A percentile compares a stretch with the other conserved stretches of the same genome.
Evolutionary conservation across 2,329 filamentous ascomycete species (phyloP).

Genomic region (Xylaria sp.): DNA sequence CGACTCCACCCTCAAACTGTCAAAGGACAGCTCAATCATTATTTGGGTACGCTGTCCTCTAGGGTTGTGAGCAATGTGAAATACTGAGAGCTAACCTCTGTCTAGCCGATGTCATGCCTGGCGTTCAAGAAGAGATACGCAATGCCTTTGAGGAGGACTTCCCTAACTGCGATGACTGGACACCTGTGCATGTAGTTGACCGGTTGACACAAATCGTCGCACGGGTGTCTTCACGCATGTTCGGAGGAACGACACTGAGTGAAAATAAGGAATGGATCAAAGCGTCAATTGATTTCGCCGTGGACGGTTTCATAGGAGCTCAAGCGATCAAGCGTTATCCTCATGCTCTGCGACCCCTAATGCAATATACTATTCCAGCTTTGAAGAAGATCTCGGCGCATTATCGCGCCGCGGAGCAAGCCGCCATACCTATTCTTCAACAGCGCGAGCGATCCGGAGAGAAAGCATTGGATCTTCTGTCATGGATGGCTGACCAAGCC

Average conservation of each 20-base stretch:
- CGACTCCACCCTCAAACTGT: background rate
- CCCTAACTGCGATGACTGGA: constrained; percentile 12
- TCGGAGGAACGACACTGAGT: constrained; percentile 40
- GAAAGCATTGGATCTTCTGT: constrained; percentile 27
- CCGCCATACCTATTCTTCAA: constrained; percentile 45
- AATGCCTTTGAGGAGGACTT: background rate
- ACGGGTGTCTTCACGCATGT: constrained; percentile 22
- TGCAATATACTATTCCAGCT: no score
- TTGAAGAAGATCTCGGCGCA: constrained; percentile 43
- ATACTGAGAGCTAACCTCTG: background rate
- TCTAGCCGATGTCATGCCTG: constrained; percentile 10
- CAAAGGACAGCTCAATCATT: background rate
- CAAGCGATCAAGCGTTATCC: constrained; percentile 44
- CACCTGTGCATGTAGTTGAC: background rate
- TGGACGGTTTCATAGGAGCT: constrained; percentile 47
- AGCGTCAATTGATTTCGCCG: constrained; percentile 46
- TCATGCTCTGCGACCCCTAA: constrained; percentile 19
- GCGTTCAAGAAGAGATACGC: constrained; percentile 14
- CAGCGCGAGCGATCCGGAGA: constrained; percentile 35
- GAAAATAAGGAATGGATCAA: constrained; percentile 49
- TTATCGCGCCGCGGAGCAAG: constrained; percentile 40
- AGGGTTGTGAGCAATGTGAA: no score
- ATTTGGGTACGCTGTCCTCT: no score
- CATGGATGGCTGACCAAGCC: background rate
- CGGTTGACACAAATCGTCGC: constrained; percentile 1